A percentile compares a stretch with the other conserved stretches of the same genome.
Conservation (phyloP, 352 stramenopile genomes). For the Phytopythium cucurbitacearum region DNA sequence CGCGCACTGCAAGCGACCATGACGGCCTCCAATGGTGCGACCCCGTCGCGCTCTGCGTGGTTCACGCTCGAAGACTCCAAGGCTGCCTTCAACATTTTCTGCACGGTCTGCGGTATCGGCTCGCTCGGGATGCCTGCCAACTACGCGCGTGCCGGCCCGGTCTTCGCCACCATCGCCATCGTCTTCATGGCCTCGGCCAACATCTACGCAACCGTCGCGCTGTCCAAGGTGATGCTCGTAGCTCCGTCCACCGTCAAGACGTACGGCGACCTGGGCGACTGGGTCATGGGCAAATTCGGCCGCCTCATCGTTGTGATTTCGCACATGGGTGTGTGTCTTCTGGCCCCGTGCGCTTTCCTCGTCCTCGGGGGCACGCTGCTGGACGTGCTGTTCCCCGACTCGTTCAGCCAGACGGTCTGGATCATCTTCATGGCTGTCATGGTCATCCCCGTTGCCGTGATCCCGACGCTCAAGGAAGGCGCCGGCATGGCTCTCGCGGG, state of each 20-base stretch:
- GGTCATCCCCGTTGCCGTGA: conserved; percentile 15
- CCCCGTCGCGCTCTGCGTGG: conserved; percentile 6
- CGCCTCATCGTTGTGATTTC: conserved; percentile 27
- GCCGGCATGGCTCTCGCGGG: conserved; percentile 17
- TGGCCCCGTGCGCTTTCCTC: conserved; percentile 28
- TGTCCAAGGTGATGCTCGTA: conserved; percentile 33
- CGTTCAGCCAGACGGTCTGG: conserved; percentile 24
- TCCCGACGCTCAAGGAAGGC: conserved; percentile 17
- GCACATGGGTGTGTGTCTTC: conserved; percentile 18
- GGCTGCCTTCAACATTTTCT: conserved; percentile 27
- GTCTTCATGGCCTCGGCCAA: conserved; percentile 42
- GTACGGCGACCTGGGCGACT: conserved; percentile 36
- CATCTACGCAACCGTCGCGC: conserved; percentile 29
- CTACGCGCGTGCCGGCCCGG: conserved; percentile 36
- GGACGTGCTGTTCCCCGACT: conserved; percentile 30
- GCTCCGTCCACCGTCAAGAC: conserved; percentile 31
- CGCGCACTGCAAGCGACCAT: neutral
- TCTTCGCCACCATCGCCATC: conserved; percentile 29
- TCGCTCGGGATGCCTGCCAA: conserved; percentile 47
- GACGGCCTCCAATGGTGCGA: neutral
- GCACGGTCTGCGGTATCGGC: conserved; percentile 28
- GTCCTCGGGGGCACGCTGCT: conserved; percentile 29
- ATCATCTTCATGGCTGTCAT: conserved; percentile 26
- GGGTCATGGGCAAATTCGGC: conserved; percentile 23
- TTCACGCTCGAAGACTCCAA: conserved; percentile 41